A percentile compares a stretch with the other conserved stretches of the same genome.
phyloP scores from a whole-genome alignment of 1,284 basidiomycete genomes.

The Melampsora abietis-canadensis region DNA sequence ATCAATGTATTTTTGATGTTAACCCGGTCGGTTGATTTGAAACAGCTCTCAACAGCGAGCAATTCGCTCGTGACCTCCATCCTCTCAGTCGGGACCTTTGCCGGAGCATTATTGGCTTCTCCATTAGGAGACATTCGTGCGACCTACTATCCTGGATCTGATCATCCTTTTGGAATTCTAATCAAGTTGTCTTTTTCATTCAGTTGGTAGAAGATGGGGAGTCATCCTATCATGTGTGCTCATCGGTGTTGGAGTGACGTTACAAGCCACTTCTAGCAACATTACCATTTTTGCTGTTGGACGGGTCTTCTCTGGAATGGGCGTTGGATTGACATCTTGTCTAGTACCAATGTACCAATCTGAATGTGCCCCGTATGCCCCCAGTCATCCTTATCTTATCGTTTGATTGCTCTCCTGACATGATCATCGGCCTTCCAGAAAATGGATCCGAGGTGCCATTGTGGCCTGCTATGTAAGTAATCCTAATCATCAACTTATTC shows the following conservation, averaged over 20 bases:
- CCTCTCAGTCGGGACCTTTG: conserved; percentile 1
- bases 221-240: background rate
- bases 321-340: conserved; percentile 3
- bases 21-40: background rate
- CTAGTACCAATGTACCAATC: conserved; percentile 8
- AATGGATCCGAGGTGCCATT: background rate
- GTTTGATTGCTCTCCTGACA: background rate
- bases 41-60: background rate
- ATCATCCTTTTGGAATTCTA: background rate
- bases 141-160: background rate
- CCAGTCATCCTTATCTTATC: background rate
- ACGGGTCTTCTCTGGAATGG: background rate
- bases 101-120: conserved; percentile 1
- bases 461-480: background rate
- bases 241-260: background rate
- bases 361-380: conserved; percentile 11
- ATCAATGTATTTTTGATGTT: background rate
- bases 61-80: conserved; percentile 5
- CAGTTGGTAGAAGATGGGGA: conserved; percentile 1
- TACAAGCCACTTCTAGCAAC: background rate
- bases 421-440: background rate
- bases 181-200: background rate
- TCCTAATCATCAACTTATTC: background rate
- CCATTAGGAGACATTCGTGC: background rate
- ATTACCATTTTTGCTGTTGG: conserved; percentile 1